A percentile compares a stretch with the other conserved stretches of the same genome.
phyloP scores from a whole-genome alignment of 306 rosid species.

The Casuarina equisetifolia region DNA sequence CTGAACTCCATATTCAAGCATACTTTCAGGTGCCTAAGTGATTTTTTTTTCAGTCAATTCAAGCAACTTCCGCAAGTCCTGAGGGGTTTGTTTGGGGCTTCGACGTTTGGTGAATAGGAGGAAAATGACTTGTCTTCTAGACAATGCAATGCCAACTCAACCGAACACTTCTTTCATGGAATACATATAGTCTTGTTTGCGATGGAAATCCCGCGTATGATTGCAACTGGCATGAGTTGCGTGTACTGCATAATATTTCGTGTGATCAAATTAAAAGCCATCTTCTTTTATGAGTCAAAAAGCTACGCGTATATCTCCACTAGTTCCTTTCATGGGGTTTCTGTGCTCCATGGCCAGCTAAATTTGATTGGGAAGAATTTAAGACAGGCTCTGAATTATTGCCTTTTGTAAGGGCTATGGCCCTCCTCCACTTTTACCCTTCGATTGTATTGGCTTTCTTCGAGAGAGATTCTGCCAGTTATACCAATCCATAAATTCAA shows the following conservation, averaged over 20 bases:
- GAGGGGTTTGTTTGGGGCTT: neutral
- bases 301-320: neutral
- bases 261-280: neutral
- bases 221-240: no score
- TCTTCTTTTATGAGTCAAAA: neutral
- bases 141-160: neutral
- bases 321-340: neutral
- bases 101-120: neutral
- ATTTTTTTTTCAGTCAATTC: neutral
- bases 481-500: neutral
- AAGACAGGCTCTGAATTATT: neutral
- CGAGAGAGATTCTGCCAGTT: neutral
- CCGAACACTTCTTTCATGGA: no score
- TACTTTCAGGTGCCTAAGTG: no score
- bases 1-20: no score
- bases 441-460: neutral
- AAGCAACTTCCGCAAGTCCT: neutral
- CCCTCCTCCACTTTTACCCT: neutral
- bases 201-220: no score
- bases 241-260: neutral
- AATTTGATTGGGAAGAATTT: neutral
- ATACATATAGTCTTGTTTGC: no score
- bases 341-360: neutral
- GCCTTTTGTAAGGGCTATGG: neutral
- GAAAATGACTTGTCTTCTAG: neutral